Percentiles rank a stretch among this genome's conserved stretches.
phyloP scores from a whole-genome alignment of 768 basidiomycete genomes.

The Lactarius sanguifluus region DNA sequence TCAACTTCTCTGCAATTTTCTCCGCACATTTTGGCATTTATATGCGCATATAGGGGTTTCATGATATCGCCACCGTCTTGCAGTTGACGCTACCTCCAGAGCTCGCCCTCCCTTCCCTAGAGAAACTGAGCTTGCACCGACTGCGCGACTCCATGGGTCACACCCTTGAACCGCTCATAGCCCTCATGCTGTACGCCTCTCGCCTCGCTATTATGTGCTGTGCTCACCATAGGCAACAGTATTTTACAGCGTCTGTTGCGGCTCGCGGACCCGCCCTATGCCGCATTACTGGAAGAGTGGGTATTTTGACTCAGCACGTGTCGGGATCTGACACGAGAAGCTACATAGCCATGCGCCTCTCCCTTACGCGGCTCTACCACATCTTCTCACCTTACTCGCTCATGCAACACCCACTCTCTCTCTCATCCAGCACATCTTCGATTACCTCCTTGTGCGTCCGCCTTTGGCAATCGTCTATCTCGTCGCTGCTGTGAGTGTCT shows the following conservation, averaged over 20 bases:
- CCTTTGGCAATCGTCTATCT: conserved; percentile 83
- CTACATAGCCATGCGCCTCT: conserved; percentile 62
- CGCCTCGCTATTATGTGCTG: conserved; percentile 62
- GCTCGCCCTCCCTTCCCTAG: conserved; percentile 55
- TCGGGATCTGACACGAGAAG: conserved; percentile 4
- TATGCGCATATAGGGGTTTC: conserved; percentile 68
- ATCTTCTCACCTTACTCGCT: conserved; percentile 87
- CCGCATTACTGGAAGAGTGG: conserved; percentile 66
- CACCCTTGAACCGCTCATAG: conserved; percentile 82
- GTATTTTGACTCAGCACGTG: conserved; percentile 28
- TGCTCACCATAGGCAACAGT: conserved; percentile 40
- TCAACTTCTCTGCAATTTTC: conserved; percentile 31
- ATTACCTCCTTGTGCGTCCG: conserved; percentile 81
- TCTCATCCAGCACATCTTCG: conserved; percentile 89
- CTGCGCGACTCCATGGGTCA: conserved; percentile 87
- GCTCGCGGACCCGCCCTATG: conserved; percentile 67
- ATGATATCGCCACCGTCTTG: conserved; percentile 87
- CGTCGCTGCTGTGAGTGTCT: conserved; percentile 67
- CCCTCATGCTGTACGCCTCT: conserved; percentile 59
- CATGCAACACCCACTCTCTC: conserved; percentile 90
- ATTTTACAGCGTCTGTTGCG: conserved; percentile 72
- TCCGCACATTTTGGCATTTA: not conserved
- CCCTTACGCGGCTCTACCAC: conserved; percentile 88
- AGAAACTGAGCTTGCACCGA: conserved; percentile 74
- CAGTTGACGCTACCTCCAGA: conserved; percentile 69